Base-by-base conservation (phyloP, 352 stramenopile genomes). In the Pythium pyrilobum region DNA sequence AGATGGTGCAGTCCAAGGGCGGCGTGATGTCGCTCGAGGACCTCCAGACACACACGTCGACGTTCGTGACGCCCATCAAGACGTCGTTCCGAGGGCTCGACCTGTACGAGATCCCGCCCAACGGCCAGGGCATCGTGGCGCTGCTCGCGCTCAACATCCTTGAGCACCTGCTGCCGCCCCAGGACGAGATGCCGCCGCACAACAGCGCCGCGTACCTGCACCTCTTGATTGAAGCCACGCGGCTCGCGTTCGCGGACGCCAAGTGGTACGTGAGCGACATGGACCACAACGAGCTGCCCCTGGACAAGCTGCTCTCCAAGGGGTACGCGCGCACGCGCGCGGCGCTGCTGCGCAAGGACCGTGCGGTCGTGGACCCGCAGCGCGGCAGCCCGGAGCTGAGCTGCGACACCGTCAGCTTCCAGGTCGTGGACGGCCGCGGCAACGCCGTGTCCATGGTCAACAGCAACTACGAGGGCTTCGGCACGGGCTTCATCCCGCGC, bases 381-480 rank as follows among this genome's bases (percentile, higher is more conserved):
- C 75, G 69, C 31, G 82, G 82, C 21, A 85, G 67, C 15, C 80
- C 80, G 0, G 74, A 70, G 52, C 64, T 88, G 16, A 86, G 66
- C 37, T 89, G 82, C 53, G 92, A 96, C 62, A 98, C 95, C 0
- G 92, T 98, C 31, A 97, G 82, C 62, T 98, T 98, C 69, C 89
- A 98, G 67, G 95, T 98, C n/a, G 83, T 99, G 9, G 96, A 99
- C 59, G 66, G 67, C 8, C 58, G 77, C 6, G 96, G 96, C 21
- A 99, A 98, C 66, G 96, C 96, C 5, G 92, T 98, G 29, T 98
- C 92, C 21, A 98, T 99, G 80, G 96, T 99, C 18, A 98, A 99
- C 73, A 97, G 85, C 61, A 99, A 98, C 75, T 99, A 98, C 67
- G 89, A 95, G 70, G 92, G 89, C 38, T 99, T 99, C 61, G 96